Conservation (phyloP, 1,284 basidiomycete genomes). For the Cutaneotrichosporon curvatum region DNA sequence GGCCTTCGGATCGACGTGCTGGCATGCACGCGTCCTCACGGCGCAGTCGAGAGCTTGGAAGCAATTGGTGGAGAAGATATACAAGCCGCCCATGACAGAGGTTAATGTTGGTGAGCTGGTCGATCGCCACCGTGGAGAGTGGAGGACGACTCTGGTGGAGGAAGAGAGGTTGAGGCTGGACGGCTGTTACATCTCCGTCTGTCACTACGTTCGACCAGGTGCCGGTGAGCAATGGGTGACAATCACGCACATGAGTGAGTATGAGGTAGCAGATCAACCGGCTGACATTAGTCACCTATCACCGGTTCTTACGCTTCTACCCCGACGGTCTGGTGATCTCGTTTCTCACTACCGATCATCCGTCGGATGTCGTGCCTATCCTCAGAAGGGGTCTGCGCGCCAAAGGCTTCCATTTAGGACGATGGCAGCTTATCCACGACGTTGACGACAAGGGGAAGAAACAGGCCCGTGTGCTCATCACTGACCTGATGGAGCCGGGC, state of each 20-base stretch:
- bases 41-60: constrained; percentile 63
- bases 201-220: constrained; percentile 67
- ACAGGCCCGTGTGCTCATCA: constrained; percentile 24
- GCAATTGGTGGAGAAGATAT: constrained; percentile 52
- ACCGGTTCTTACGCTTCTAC: constrained; percentile 68
- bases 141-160: constrained; percentile 67
- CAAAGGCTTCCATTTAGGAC: constrained; percentile 56
- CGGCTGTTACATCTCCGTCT: constrained; percentile 82
- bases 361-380: constrained; percentile 66
- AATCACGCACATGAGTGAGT: constrained; percentile 45
- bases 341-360: constrained; percentile 73
- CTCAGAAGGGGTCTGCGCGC: constrained; percentile 68
- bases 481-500: constrained; percentile 42
- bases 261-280: not conserved
- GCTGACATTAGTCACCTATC: constrained; percentile 42
- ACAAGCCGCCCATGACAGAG: constrained; percentile 55
- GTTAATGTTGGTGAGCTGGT: constrained; percentile 45
- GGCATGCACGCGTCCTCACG: constrained; percentile 64
- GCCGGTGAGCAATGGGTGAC: constrained; percentile 75
- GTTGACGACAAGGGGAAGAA: constrained; percentile 3
- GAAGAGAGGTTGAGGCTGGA: constrained; percentile 75
- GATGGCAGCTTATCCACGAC: constrained; percentile 36
- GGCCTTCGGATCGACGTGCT: constrained; percentile 62
- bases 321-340: constrained; percentile 80
- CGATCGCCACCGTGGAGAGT: constrained; percentile 55